Base-by-base conservation (phyloP, 2,329 filamentous ascomycete species). In the Beauveria bassiana region DNA sequence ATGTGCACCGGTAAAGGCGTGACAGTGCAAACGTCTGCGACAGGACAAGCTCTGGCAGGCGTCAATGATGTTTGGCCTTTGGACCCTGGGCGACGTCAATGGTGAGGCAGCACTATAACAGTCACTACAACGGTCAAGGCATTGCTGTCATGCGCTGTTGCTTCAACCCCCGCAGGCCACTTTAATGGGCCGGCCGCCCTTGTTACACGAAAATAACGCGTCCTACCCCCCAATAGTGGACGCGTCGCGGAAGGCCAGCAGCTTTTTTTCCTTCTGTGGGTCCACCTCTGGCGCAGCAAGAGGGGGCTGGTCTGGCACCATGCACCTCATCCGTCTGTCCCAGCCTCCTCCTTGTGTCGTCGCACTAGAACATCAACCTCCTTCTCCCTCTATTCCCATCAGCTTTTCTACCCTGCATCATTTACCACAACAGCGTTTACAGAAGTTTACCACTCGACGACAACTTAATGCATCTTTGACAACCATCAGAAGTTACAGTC, bases 291-390 rank as follows among this genome's bases (percentile, higher is more conserved):
- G 38, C 31, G 51, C 50, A 47, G 31, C 26, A 8, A 34, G n/a
- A 43, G 58, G 62, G 57, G 62, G 62, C 58, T 63, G 62, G 62
- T 61, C 53, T 47, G 38, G 61, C 57, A 26, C 50, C 55, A 40
- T 31, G 38, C 52, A 57, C 40, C 22, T 38, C 38, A 57, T 58
- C n/a, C 46, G 20, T 34, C 49, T 62, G 50, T 58, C 62, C 62
- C 62, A 63, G 62, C 62, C 62, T 58, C 62, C 62, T 61, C 46
- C 40, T 54, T 24, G 40, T 58, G 62, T 63, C 62, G 45, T 26
- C 22, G 45, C 26, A 52, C 53, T 53, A 58, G 47, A 63, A 63
- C 46, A 34, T 57, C 52, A 47, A 52, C 53, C 62, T 63, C 62
- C 56, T 54, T 61, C 22, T 49, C 52, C 45, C 56, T 16, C 31